Percentiles rank a stretch among this genome's conserved stretches.
phyloP scores from a whole-genome alignment of 2,329 filamentous ascomycete species.

The Xylaria hypoxylon region DNA sequence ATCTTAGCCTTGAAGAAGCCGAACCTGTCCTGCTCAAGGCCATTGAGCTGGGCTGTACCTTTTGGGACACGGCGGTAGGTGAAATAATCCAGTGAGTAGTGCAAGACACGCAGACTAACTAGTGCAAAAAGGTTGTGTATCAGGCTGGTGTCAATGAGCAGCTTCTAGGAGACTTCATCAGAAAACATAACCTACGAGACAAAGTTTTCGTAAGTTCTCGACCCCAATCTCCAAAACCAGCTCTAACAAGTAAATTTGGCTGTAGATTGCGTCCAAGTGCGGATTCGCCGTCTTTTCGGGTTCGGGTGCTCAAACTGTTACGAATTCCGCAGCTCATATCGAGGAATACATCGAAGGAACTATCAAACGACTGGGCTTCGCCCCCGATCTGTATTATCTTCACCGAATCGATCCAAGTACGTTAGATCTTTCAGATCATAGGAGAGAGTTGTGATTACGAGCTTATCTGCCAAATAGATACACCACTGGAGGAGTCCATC shows the following conservation, averaged over 20 bases:
- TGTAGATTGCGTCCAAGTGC: constrained; percentile 8
- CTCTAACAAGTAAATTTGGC: neutral
- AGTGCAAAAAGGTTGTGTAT: constrained; percentile 1
- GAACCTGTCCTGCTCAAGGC: constrained; percentile 7
- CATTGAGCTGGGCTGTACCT: constrained; percentile 12
- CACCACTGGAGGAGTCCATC: constrained; percentile 12
- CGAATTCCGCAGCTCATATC: constrained; percentile 6
- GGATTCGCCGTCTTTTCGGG: constrained; percentile 7
- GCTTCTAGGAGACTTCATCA: constrained; percentile 8
- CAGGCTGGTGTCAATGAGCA: constrained; percentile 14
- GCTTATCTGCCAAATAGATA: neutral
- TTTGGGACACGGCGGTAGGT: constrained; percentile 15
- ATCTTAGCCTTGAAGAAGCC: constrained; percentile 7
- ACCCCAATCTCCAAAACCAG: neutral
- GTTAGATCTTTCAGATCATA: neutral
- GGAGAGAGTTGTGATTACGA: neutral
- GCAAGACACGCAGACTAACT: neutral
- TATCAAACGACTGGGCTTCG: constrained; percentile 11
- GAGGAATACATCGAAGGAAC: constrained; percentile 12
- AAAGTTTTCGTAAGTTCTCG: constrained; percentile 6
- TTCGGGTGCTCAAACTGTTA: neutral
- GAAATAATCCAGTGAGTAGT: neutral
- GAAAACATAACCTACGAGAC: constrained; percentile 11
- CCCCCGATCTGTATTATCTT: constrained; percentile 12
- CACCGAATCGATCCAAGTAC: constrained; percentile 11